A percentile compares a stretch with the other conserved stretches of the same genome.
Evolutionary conservation across 2,329 filamentous ascomycete species (phyloP).

Genomic region (Stagonosporopsis cucurbitacearum): DNA sequence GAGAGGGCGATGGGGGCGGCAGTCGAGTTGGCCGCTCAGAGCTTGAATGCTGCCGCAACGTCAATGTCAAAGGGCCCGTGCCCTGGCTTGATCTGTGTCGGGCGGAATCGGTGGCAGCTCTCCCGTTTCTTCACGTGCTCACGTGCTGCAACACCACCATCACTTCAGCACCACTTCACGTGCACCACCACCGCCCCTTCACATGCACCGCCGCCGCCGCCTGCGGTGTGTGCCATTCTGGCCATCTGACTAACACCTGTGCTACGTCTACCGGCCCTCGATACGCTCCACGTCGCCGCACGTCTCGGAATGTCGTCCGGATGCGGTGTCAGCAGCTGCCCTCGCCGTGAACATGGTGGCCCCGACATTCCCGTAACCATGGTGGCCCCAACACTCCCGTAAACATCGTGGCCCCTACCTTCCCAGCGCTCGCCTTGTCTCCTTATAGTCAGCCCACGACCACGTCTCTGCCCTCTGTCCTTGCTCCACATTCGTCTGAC

Average conservation of each 20-base stretch:
- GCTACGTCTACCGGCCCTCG: conserved; percentile 5
- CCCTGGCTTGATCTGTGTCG: neutral
- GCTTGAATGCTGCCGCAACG: conserved; percentile 8
- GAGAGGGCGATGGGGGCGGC: conserved; percentile 21
- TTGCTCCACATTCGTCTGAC: conserved; percentile 12
- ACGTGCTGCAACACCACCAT: no score
- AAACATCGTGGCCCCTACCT: conserved; percentile 7
- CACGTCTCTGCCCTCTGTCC: conserved; percentile 4
- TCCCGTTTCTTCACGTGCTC: no score
- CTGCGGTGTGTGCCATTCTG: neutral
- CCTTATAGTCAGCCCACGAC: conserved; percentile 9
- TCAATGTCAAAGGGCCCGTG: conserved; percentile 3
- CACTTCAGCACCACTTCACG: conserved; percentile 1
- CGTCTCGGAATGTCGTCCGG: conserved; percentile 18
- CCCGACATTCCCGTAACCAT: conserved; percentile 5
- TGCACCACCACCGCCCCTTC: conserved; percentile 7
- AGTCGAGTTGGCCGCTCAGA: conserved; percentile 15
- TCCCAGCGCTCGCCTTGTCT: neutral
- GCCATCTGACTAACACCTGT: conserved; percentile 10
- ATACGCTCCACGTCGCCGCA: conserved; percentile 18
- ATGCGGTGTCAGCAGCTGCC: conserved; percentile 15
- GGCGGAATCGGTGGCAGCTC: neutral
- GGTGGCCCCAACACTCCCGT: conserved; percentile 1
- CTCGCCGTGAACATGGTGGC: conserved; percentile 4
- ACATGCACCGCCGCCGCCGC: conserved; percentile 10